Conservation (phyloP, 176 grass and related monocot genomes). For the Miscanthus lutarioriparius region DNA sequence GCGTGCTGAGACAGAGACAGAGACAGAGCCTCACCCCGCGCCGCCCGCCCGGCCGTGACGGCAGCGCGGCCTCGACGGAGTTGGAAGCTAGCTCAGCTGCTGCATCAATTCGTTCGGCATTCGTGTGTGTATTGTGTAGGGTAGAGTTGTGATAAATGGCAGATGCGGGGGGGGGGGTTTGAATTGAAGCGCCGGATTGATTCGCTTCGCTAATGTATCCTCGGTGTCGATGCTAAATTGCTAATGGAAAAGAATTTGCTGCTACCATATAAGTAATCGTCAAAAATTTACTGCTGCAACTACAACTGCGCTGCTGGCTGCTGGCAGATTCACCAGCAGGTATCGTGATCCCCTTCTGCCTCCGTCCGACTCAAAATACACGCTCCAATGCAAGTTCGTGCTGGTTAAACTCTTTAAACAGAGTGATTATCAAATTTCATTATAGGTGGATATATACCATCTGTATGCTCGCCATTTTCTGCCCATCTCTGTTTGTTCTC, state of each 20-base stretch:
- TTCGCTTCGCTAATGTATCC: not conserved
- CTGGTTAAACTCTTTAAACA: not conserved
- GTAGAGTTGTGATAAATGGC: not conserved
- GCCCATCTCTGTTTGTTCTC: not conserved
- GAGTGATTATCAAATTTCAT: not conserved
- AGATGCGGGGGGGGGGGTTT: not conserved
- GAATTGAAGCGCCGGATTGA: not conserved
- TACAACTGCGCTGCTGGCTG: not conserved
- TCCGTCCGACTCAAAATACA: not conserved
- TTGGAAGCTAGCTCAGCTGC: not conserved
- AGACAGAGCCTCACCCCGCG: no score
- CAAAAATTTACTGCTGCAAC: not conserved
- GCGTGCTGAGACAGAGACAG: conserved; percentile 40
- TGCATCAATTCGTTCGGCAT: not conserved
- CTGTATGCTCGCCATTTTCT: not conserved
- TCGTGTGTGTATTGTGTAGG: not conserved
- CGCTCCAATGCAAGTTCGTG: not conserved
- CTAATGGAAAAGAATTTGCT: not conserved
- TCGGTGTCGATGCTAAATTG: not conserved
- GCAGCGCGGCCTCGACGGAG: conserved; percentile 6
- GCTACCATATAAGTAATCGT: not conserved
- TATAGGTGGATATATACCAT: not conserved
- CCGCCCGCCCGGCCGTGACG: not conserved
- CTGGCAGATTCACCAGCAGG: not conserved
- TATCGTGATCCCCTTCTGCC: not conserved